Percentiles rank a stretch among this genome's conserved stretches.
Conservation (phyloP, 164 flowering plant species). For the Amborella trichopoda region DNA sequence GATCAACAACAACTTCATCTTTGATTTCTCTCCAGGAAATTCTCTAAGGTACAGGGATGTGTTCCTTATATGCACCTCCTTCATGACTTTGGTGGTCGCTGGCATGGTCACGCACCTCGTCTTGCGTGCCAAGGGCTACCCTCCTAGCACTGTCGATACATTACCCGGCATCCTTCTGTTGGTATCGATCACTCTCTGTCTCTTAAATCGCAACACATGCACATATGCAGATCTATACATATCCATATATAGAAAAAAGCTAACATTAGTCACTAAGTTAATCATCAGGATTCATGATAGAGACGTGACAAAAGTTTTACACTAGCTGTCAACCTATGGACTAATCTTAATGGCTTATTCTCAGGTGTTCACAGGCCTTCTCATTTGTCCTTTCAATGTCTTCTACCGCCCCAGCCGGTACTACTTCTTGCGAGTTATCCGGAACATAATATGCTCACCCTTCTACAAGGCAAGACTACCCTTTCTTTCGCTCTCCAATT, state of each 20-base stretch:
- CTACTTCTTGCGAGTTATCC: constrained; percentile 62
- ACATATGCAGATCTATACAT: too few species aligned
- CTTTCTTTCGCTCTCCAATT: not conserved
- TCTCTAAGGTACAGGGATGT: constrained; percentile 85
- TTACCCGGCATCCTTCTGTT: constrained; percentile 78
- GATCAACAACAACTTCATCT: constrained; percentile 93
- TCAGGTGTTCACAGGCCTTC: constrained; percentile 47
- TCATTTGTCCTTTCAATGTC: constrained; percentile 74
- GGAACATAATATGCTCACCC: constrained; percentile 87
- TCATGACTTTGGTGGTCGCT: constrained; percentile 81
- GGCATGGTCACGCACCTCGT: constrained; percentile 85
- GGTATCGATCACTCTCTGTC: too few species aligned
- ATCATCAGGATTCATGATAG: not conserved
- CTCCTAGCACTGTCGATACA: constrained; percentile 48
- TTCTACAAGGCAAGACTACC: constrained; percentile 57
- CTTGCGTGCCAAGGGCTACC: constrained; percentile 39
- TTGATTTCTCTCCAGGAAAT: constrained; percentile 63
- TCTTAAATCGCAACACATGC: too few species aligned
- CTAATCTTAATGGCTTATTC: constrained; percentile 1
- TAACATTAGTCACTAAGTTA: too few species aligned
- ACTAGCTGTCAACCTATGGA: not conserved
- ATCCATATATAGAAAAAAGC: too few species aligned
- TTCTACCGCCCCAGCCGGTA: constrained; percentile 82
- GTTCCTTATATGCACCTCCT: constrained; percentile 71
- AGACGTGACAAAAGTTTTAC: not conserved